phyloP scores from a whole-genome alignment of 2,329 filamentous ascomycete species.

The Arthrobotrys pseudoclavata region DNA sequence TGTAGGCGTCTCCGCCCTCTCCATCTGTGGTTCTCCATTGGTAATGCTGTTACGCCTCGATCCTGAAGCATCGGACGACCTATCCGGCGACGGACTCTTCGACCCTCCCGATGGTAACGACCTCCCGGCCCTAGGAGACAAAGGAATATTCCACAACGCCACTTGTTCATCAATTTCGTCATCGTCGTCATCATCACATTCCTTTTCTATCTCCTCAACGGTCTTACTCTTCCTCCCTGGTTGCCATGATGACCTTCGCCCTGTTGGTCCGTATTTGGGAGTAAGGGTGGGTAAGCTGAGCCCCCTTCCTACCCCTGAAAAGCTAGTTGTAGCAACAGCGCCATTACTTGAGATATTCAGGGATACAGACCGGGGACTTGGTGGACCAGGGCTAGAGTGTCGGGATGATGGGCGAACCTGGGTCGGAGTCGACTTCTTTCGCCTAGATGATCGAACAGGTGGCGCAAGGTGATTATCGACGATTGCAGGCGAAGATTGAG shows the following conservation, averaged over 20 bases:
- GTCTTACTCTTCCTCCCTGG: slow-evolving; percentile 76
- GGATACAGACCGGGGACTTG: slow-evolving; percentile 54
- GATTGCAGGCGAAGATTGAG: slow-evolving; percentile 48
- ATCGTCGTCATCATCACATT: slow-evolving; percentile 82
- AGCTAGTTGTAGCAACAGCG: slow-evolving; percentile 22
- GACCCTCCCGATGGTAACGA: slow-evolving; percentile 72
- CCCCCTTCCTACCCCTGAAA: slow-evolving; percentile 32
- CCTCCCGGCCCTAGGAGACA: slow-evolving; percentile 77
- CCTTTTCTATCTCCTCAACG: slow-evolving; percentile 78
- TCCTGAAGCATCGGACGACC: slow-evolving; percentile 69
- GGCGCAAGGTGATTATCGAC: slow-evolving; percentile 48
- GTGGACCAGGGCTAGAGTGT: slow-evolving; percentile 54
- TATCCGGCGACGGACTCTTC: slow-evolving; percentile 69
- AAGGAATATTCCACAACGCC: slow-evolving; percentile 83
- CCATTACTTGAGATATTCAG: slow-evolving; percentile 37
- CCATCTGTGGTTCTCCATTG: slow-evolving; percentile 62
- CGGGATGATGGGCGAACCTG: slow-evolving; percentile 54
- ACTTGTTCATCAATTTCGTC: slow-evolving; percentile 82
- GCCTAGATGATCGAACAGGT: slow-evolving; percentile 42
- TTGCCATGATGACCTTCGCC: slow-evolving; percentile 74
- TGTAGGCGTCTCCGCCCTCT: slow-evolving; percentile 68
- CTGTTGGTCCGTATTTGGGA: slow-evolving; percentile 23
- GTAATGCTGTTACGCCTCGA: slow-evolving; percentile 67
- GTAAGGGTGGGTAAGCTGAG: slow-evolving; percentile 39
- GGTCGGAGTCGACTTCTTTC: slow-evolving; percentile 53